Base-by-base conservation (phyloP, 2,329 filamentous ascomycete genomes). In the Curvularia lunata region DNA sequence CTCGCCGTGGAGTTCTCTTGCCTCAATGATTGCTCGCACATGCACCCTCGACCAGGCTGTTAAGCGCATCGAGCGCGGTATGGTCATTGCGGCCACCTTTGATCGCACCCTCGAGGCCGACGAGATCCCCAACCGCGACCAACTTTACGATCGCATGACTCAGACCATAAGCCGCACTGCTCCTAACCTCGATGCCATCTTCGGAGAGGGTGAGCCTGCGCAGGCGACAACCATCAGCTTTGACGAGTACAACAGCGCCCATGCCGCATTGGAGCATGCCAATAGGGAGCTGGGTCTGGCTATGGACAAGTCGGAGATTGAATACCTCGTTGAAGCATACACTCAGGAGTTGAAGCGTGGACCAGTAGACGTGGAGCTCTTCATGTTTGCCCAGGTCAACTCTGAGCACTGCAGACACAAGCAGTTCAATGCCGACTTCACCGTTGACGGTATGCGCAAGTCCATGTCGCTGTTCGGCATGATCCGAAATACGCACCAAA, bases 371-470 rank as follows among this genome's bases (percentile, higher is more conserved):
- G 91, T 98, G 43, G 95, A 99, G 80, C 84, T 98, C 21, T 98
- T 98, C 83, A 98, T 98, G 95, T 99, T 98, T 77, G 94, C 94
- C 16, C 95, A 99, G 79, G 94, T 99, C 75, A 98, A 98, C 82
- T 98, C 94, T 3, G 95, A 99, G 83, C 94, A 98, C 78, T 97
- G 86, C 73, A 80, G 86, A 57, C 86, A 89, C 74, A 96, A 97
- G 82, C 91, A 96, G 69, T 99, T 99, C 85, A 99, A 99, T 77
- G 93, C 95, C 27, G 89, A 88, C 58, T 99, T 95, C 92, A 95
- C 89, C 16, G 96, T 99, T 69, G 93, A 99, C 75, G 93, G 93
- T 51, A 83, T 90, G 65, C 81, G 84, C 63, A 95, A 93, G 84
- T 84, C 86, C 45, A 85, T 90, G 74, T 94, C 89, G 65, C 84